A percentile compares a stretch with the other conserved stretches of the same genome.
Conservation (phyloP, 345 rosid species). For the Gossypium longicalyx region DNA sequence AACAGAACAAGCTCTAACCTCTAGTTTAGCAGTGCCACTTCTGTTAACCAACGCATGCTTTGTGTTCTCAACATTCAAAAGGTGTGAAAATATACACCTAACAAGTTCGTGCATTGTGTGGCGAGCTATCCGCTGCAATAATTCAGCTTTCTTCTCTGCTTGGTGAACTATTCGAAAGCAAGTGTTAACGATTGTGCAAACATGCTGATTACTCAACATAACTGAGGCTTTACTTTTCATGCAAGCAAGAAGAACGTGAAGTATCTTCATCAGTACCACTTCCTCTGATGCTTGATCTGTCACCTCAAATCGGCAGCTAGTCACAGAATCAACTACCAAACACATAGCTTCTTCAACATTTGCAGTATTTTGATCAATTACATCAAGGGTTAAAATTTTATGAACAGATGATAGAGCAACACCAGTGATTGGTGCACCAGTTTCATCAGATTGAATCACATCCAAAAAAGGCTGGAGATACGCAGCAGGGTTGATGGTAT, state of each 20-base stretch:
- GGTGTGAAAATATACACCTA: conserved; percentile 88
- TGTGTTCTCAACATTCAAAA: conserved; percentile 71
- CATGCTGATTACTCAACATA: conserved; percentile 92
- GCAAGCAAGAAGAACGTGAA: conserved; percentile 92
- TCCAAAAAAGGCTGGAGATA: conserved; percentile 92
- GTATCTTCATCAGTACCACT: conserved; percentile 96
- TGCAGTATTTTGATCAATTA: conserved; percentile 68
- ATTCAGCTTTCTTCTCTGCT: conserved; percentile 73
- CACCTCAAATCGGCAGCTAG: conserved; percentile 96
- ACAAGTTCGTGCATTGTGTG: conserved; percentile 91
- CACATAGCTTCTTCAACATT: conserved; percentile 92
- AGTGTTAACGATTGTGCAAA: conserved; percentile 91
- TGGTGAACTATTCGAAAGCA: conserved; percentile 98
- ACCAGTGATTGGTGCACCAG: conserved; percentile 91
- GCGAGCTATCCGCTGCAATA: conserved; percentile 84
- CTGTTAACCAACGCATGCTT: conserved; percentile 73
- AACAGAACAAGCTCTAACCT: conserved; percentile 40
- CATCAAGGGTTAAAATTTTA: conserved; percentile 76
- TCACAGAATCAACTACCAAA: conserved; percentile 91
- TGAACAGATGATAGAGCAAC: conserved; percentile 87
- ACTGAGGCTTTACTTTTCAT: conserved; percentile 90
- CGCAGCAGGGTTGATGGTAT: conserved; percentile 66
- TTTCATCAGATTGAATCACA: conserved; percentile 86
- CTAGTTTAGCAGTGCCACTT: conserved; percentile 47
- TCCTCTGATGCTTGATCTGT: conserved; percentile 98